Evolutionary conservation across 2,329 filamentous ascomycete genomes (phyloP), one percentile per base, ranked within the genome.

Genomic region (Ophiocordyceps polyrhachis-furcata): DNA sequence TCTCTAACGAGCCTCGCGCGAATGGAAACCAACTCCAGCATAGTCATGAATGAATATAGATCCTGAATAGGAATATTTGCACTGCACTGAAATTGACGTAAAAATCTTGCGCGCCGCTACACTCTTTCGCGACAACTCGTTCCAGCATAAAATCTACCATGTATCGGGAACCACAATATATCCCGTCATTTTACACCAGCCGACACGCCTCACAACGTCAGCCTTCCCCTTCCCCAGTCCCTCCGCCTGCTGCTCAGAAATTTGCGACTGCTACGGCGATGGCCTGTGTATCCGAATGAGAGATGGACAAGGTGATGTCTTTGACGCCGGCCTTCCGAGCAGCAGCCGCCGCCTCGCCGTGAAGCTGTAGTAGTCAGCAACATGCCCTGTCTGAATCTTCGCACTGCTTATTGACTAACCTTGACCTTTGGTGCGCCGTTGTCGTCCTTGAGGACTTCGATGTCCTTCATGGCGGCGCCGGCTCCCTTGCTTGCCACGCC

Each of bases 241-340:
- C 35, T 19, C 19, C 38, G 21, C 20, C 41, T 5, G 2, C 41
- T 17, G 8, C 48, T 60, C 75, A 87, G 57, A 91, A 83, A 46
- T 77, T 81, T 45, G 87, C 81, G 48, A 93, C 82, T 2, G 93
- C 91, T 56, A 98, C 84, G 41, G 91, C 89, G 56, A 96, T 88
- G 49, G 91, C 88, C 65, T 98, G 91, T 47, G 73, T 80, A 54
- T 96, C 89, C 37, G 83, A 91, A 66, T 98, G 93, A 55, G 89
- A 95, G 58, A 98, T 95, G 58, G 87, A 94, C 53, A 98, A 83
- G 51, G 74, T 89, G 51, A 96, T 81, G 45, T 79, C 78, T 70
- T 89, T 93, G 40, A 96, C 79, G 49, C 88, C 86, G 23, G 82
- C 86, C 61, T 84, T 73, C 61, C 82, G 79, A n/a, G 91, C 91